A percentile compares a stretch with the other conserved stretches of the same genome.
Evolutionary conservation across 495 filamentous ascomycete species (phyloP).

Genomic region (Hyaloscypha variabilis): DNA sequence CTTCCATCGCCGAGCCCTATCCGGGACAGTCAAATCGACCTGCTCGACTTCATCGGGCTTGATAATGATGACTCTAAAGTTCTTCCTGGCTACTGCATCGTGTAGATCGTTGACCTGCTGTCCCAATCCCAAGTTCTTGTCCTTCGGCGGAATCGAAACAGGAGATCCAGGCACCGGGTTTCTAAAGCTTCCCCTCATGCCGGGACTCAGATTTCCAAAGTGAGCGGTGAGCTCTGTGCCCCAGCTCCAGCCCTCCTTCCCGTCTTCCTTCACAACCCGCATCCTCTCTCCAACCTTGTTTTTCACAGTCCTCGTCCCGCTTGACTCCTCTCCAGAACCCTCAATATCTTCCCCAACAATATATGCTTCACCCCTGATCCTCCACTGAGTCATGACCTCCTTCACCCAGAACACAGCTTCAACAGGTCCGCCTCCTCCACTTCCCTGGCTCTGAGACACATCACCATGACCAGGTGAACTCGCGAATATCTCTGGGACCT

Average conservation of each 20-base stretch:
- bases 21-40: conserved; percentile 69
- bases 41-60: conserved; percentile 78
- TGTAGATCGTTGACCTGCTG: conserved; percentile 67
- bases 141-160: conserved; percentile 42
- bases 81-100: conserved; percentile 64
- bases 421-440: conserved; percentile 66
- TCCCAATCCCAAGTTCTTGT: conserved; percentile 59
- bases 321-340: conserved; percentile 42
- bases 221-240: conserved; percentile 76
- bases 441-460: conserved; percentile 43
- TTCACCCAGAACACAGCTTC: conserved; percentile 87
- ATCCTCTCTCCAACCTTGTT: conserved; percentile 44
- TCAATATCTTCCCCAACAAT: conserved; percentile 63
- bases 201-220: conserved; percentile 83
- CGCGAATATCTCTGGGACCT: conserved; percentile 68
- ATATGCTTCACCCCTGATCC: conserved; percentile 75
- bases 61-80: conserved; percentile 87
- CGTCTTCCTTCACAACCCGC: conserved; percentile 31
- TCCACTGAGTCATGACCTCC: conserved; percentile 77
- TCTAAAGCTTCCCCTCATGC: conserved; percentile 76
- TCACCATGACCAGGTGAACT: conserved; percentile 39
- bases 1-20: conserved; percentile 63
- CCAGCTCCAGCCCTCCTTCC: conserved; percentile 61
- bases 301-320: conserved; percentile 49
- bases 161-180: conserved; percentile 74